phyloP scores from a whole-genome alignment of 768 basidiomycete genomes.

The Suillus clintonianus region DNA sequence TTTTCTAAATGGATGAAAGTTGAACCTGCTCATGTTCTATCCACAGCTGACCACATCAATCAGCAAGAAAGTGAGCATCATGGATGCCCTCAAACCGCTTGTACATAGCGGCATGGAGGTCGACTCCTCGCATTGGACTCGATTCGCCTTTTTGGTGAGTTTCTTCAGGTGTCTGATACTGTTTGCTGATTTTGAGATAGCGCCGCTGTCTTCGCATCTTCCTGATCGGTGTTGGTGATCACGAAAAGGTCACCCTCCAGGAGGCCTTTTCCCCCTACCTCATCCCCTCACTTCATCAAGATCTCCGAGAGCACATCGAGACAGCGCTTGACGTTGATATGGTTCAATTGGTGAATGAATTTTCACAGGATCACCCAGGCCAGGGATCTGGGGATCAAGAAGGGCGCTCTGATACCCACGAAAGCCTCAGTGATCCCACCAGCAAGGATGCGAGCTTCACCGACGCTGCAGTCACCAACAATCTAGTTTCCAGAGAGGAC shows the following conservation, averaged over 20 bases:
- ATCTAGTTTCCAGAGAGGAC: no score
- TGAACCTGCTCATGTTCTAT: no score
- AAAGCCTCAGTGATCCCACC: no score
- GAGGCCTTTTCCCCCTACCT: not conserved
- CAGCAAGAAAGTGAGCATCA: conserved; percentile 5
- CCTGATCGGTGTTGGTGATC: not conserved
- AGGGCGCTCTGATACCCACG: no score
- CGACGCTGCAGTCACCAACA: no score
- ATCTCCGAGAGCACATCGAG: not conserved
- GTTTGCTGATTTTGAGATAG: not conserved
- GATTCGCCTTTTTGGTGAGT: conserved; percentile 8
- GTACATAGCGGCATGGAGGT: conserved; percentile 6
- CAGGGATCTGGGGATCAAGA: not conserved
- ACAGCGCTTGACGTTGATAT: not conserved
- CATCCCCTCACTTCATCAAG: not conserved
- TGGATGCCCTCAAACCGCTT: not conserved
- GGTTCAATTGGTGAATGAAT: not conserved
- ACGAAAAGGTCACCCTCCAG: not conserved
- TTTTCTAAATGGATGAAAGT: no score
- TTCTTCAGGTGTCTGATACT: not conserved
- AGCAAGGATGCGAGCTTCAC: no score
- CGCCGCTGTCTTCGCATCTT: not conserved
- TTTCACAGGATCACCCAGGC: not conserved
- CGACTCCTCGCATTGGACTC: conserved; percentile 7
- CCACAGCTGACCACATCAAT: not conserved